Conservation (phyloP, 225 moss, liverwort and hornwort species). For the Pseudoscleropodium purum region DNA sequence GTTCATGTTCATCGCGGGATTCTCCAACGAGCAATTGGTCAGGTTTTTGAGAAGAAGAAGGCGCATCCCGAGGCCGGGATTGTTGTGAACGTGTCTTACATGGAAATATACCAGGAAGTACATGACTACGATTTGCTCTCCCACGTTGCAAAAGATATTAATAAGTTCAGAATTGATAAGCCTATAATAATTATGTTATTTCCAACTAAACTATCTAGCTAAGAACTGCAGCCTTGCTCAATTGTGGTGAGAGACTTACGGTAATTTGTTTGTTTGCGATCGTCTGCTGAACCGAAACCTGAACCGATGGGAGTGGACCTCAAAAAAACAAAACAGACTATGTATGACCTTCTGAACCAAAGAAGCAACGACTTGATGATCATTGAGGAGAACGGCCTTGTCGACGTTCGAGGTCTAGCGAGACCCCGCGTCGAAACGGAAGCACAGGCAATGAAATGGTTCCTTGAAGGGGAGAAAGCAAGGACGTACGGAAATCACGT, state of each 20-base stretch:
- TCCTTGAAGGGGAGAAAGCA: conserved; percentile 73
- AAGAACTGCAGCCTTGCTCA: rapidly evolving
- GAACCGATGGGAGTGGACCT: background rate
- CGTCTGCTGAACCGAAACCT: background rate
- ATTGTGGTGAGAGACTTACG: background rate
- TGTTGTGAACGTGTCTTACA: conserved; percentile 51
- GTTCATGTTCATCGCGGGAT: conserved; percentile 65
- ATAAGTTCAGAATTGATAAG: no score
- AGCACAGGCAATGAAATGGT: conserved; percentile 65
- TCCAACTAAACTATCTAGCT: background rate
- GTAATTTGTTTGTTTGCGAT: background rate
- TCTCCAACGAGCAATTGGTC: conserved; percentile 42
- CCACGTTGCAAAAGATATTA: background rate
- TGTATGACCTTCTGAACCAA: conserved; percentile 66
- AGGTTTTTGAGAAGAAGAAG: conserved; percentile 64
- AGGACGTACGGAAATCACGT: conserved; percentile 59
- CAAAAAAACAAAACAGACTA: conserved; percentile 25
- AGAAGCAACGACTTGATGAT: conserved; percentile 47
- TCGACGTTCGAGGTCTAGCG: conserved; percentile 52
- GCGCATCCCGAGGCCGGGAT: conserved; percentile 59
- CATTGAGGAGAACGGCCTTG: conserved; percentile 60
- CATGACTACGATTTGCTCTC: background rate
- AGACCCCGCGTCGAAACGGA: conserved; percentile 54
- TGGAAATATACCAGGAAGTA: conserved; percentile 94
- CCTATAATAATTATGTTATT: no score